Conservation (phyloP, 441 rosid genomes). For the Adansonia madagascariensis region DNA sequence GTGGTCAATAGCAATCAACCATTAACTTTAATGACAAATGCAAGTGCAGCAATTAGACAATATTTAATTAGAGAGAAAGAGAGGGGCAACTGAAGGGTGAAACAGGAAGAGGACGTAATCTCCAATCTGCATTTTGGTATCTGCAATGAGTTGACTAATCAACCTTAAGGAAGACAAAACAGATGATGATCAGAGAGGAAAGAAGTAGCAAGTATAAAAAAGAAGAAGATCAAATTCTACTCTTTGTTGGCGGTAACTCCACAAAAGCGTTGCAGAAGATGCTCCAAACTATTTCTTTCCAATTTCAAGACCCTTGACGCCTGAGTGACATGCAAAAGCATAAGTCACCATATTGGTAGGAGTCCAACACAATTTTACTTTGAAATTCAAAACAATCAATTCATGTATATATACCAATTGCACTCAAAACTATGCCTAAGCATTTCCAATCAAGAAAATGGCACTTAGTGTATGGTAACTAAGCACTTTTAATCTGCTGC, state of each 20-base stretch:
- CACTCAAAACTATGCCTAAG: constrained; percentile 10
- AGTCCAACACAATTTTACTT: not conserved
- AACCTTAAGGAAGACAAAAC: constrained; percentile 25
- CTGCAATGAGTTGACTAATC: constrained; percentile 49
- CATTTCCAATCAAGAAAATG: constrained; percentile 6
- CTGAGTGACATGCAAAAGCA: constrained; percentile 40
- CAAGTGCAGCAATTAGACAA: constrained; percentile 5
- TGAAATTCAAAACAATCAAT: not conserved
- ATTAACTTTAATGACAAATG: not conserved
- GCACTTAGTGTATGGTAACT: not conserved
- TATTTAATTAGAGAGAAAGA: not conserved
- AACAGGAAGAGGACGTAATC: constrained; percentile 79
- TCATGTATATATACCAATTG: not conserved
- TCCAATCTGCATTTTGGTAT: constrained; percentile 97
- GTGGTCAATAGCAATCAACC: not conserved
- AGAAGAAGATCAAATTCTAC: constrained; percentile 38
- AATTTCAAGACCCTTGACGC: constrained; percentile 87
- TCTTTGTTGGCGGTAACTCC: constrained; percentile 89
- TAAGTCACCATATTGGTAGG: not conserved
- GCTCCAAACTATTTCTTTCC: constrained; percentile 91
- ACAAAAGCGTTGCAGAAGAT: constrained; percentile 76
- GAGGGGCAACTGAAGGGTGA: not conserved
- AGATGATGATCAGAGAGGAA: constrained; percentile 16
- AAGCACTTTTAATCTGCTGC: not conserved
- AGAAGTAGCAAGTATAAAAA: not conserved